Base-by-base conservation (phyloP, 164 flowering plant species). In the Saururus chinensis region DNA sequence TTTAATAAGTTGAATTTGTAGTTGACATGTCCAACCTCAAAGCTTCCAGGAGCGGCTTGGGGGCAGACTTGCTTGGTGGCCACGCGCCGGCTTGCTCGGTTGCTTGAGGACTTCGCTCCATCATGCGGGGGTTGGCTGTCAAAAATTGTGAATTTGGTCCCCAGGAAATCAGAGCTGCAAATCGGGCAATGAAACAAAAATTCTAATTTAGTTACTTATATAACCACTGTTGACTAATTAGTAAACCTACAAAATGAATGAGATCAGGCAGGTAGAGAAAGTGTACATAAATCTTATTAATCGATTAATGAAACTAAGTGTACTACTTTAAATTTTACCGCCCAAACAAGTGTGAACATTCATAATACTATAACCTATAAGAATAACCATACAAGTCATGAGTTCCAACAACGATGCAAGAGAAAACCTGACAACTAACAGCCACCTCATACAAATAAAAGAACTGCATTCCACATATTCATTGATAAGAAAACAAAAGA, bases 81-180 rank as follows among this genome's bases (percentile, higher is more conserved):
- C 74, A 89, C 77, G 7, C 96, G 84, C 8, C 98, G 96, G 60
- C 81, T 75, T 25, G 80, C 57, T 59, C 78, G 72, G 72, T 77
- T 65, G 68, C 75, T 78, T 0, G 96, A 82, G 23, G 86, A 88
- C 68, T 82, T 88, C 64, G 96, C 95, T 57, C 92, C 90, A 66
- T 45, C 60, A 62, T 79, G 81, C 21, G 98, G 97, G 19, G 96
- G 90, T 63, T 84, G 84, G 71, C 90, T 84, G 69, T 92, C 96
- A 68, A 81, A 89, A 49, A 92, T 84, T 21, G 81, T 84, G 69
- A 89, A 89, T 56, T 87, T 88, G 59, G 88, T 89, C 40, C 96
- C 98, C 60, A 92, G 88, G 68, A 89, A 92, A 69, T 89, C 92
- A 57, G 96, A 89, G 73, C 98, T 92, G 86, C 70, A 69, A 12